Evolutionary conservation across 2,329 filamentous ascomycete genomes (phyloP), one percentile per base, ranked within the genome.

Genomic region (Ceratocystis ficicola): DNA sequence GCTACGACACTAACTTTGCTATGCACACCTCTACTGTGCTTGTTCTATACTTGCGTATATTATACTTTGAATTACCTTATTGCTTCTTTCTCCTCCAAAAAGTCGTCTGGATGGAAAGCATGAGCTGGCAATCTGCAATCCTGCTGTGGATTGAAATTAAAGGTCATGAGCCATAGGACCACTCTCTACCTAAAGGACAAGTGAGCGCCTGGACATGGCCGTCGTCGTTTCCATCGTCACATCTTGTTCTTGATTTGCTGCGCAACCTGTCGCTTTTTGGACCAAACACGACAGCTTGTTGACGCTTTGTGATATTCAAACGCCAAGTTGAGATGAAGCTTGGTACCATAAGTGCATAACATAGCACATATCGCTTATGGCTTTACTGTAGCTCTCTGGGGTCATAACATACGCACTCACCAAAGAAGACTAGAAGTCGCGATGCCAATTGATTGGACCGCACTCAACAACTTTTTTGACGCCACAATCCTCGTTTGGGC

Each of bases 51-150:
- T 8, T 48, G 17, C 20, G 5, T 48, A 22, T 48, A 48, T 22
- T 48, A 22, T 48, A 48, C 46, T 41, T 41, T 6, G n/a, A 52
- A n/a, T 52, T 25, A 22, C 48, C 22, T 3, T 15, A 7, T n/a
- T 36, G 25, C 28, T 59, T 36, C 28, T 32, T 57, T 59, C 28
- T 8, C 55, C 22, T 4, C n/a, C 28, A 30, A 59, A n/a, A 7
- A 10, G 48, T 3, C 12, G 10, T 52, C 28, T 36, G 55, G 36
- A 41, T 41, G 36, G 36, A 41, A 41, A 30, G 55, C 10, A 30
- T 59, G 55, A 59, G 55, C 55, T 59, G 55, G 55, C 55, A 59
- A 59, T 36, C 55, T 36, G 55, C 55, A 59, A 59, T 59, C 55
- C 55, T 59, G 15, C 55, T 59, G 17, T 36, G 55, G 15, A n/a